A percentile compares a stretch with the other conserved stretches of the same genome.
Evolutionary conservation across 768 basidiomycete species (phyloP).

Genomic region (Leccinellum albellum): DNA sequence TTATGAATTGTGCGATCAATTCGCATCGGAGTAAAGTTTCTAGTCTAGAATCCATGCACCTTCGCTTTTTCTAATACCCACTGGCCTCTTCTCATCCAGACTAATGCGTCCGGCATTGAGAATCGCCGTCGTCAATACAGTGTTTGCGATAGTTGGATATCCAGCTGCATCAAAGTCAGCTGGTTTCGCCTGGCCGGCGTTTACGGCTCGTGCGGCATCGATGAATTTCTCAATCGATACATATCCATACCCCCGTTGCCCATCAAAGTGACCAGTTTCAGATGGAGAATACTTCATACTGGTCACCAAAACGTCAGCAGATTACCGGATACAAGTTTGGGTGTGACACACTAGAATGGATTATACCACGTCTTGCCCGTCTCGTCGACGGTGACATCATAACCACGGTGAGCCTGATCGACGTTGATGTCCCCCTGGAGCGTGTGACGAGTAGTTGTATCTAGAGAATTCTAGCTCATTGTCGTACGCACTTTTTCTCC

Average conservation of each 20-base stretch:
- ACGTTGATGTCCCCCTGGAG: slow-evolving; percentile 83
- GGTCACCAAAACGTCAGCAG: slow-evolving; percentile 10
- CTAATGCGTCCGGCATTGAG: slow-evolving; percentile 88
- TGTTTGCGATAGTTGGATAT: slow-evolving; percentile 86
- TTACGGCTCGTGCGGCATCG: slow-evolving; percentile 76
- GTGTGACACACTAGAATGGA: slow-evolving; percentile 77
- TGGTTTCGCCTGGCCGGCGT: slow-evolving; percentile 62
- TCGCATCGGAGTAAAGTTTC: slow-evolving; percentile 14
- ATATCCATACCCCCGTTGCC: slow-evolving; percentile 90
- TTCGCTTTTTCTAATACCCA: slow-evolving; percentile 66
- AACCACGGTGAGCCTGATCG: slow-evolving; percentile 92
- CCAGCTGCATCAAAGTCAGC: slow-evolving; percentile 75
- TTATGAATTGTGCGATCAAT: slow-evolving; percentile 3
- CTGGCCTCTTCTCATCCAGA: slow-evolving; percentile 84
- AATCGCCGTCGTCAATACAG: slow-evolving; percentile 82
- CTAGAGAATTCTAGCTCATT: not conserved
- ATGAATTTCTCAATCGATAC: slow-evolving; percentile 91
- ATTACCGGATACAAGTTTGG: not conserved
- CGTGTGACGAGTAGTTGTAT: not conserved
- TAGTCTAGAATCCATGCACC: slow-evolving; percentile 67
- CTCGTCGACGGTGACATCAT: slow-evolving; percentile 84
- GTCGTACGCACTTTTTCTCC: slow-evolving; percentile 65
- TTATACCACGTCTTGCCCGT: slow-evolving; percentile 84
- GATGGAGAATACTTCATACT: slow-evolving; percentile 96
- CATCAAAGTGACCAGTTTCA: slow-evolving; percentile 89